phyloP scores from a whole-genome alignment of 2,329 filamentous ascomycete genomes.

The Helotiales sp. region DNA sequence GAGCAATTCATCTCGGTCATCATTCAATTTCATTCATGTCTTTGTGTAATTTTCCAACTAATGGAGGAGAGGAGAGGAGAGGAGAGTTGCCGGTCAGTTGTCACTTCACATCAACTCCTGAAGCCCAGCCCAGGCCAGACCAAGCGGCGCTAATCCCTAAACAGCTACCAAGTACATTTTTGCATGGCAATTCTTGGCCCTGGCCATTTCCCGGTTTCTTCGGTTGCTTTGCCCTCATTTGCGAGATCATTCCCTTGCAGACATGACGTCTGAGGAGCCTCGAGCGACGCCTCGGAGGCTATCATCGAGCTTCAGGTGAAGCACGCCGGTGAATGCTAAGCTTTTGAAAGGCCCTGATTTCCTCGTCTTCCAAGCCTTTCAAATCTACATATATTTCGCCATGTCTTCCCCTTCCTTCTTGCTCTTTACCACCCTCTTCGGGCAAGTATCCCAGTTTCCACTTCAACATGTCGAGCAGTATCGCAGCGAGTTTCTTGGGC shows the following conservation, averaged over 20 bases:
- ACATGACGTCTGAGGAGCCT: slow-evolving; percentile 9
- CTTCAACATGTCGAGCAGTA: slow-evolving; percentile 27
- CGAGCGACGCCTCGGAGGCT: not conserved
- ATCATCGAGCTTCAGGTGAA: not conserved
- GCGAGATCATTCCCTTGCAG: not conserved
- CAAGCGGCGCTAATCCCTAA: not conserved
- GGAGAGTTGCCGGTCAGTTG: not conserved
- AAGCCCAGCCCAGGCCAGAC: too few relatives aligned
- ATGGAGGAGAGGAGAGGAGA: too few relatives aligned
- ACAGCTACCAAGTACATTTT: not conserved
- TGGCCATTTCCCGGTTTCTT: slow-evolving; percentile 9
- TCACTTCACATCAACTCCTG: too few relatives aligned
- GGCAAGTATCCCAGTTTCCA: not conserved
- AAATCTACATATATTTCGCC: not conserved
- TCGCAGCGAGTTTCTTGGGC: slow-evolving; percentile 49
- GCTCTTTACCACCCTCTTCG: not conserved
- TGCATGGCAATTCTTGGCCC: not conserved
- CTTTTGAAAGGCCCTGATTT: not conserved
- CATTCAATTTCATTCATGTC: too few relatives aligned
- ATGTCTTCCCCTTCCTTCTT: not conserved
- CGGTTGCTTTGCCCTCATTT: too few relatives aligned
- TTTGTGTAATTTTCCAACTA: not conserved
- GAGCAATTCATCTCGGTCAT: not conserved
- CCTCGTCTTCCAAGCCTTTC: not conserved
- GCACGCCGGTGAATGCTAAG: not conserved